phyloP scores from a whole-genome alignment of 2,329 filamentous ascomycete species.

The Mycogone perniciosa region DNA sequence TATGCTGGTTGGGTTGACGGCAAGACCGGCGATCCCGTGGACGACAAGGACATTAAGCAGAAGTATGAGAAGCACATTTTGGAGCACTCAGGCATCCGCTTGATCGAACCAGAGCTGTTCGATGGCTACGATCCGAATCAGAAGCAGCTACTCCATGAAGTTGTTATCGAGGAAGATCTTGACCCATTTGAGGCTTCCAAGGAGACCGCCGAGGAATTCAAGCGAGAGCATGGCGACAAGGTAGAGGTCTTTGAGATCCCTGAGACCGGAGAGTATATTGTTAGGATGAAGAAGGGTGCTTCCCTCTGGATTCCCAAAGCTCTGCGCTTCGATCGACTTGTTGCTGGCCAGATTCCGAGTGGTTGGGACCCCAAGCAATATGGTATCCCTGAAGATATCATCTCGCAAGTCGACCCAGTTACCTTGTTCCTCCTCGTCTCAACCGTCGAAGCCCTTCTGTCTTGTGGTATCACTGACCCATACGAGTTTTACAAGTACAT shows the following conservation, averaged over 20 bases:
- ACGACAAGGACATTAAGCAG: constrained; percentile 94
- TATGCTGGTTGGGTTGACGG: constrained; percentile 96
- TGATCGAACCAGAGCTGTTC: constrained; percentile 96
- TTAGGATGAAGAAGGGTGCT: constrained; percentile 92
- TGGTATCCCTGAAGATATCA: constrained; percentile 94
- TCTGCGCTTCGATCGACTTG: constrained; percentile 91
- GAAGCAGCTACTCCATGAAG: constrained; percentile 96
- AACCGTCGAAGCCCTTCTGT: constrained; percentile 83
- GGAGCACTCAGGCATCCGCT: constrained; percentile 92
- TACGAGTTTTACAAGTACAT: constrained; percentile 99
- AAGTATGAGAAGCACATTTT: constrained; percentile 98
- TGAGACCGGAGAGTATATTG: constrained; percentile 88
- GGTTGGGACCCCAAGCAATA: constrained; percentile 97
- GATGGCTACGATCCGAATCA: constrained; percentile 95
- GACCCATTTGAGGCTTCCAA: constrained; percentile 96
- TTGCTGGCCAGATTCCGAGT: constrained; percentile 93
- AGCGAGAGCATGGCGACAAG: constrained; percentile 93
- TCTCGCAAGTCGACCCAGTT: constrained; percentile 93
- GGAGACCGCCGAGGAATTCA: constrained; percentile 96
- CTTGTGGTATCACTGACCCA: constrained; percentile 93
- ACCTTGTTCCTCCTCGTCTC: constrained; percentile 93
- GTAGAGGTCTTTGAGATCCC: constrained; percentile 95
- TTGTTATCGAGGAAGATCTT: constrained; percentile 94
- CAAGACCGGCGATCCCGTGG: constrained; percentile 90
- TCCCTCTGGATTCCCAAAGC: constrained; percentile 95